Evolutionary conservation across 108 stramenopile species (phyloP), one percentile per base, ranked within the genome.

Genomic region (Discostella stelligeroides): DNA sequence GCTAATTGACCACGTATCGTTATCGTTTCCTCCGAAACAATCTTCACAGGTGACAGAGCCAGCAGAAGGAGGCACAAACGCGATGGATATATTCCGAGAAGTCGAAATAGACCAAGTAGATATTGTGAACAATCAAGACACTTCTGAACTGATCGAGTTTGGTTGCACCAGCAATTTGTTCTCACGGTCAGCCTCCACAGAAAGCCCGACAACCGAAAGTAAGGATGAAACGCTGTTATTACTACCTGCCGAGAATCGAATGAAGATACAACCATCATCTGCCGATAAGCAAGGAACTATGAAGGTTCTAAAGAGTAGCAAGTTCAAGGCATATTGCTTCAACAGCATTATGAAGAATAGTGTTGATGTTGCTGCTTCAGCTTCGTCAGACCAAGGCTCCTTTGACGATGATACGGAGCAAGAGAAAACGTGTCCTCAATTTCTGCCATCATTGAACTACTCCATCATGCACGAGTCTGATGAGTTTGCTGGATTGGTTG

Each of bases 371-470:
- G n/a, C 48, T 18, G 48, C 48, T 23, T n/a, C 48, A 49, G 23
- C 4, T 23, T 23, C 20, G 48, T 49, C 48, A 5, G n/a, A 47
- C 18, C 27, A 39, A 34, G 60, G 13, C 38, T 60, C 47, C 5
- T 25, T 54, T 1, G 39, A 55, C 14, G 12, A 37, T 0, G 9
- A 42, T n/a, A n/a, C n/a, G n/a, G 60, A 60, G 7, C 17, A 34
- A 20, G 54, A 68, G 27, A 60, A 67, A 21, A 12, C 60, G 11
- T 77, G 76, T 56, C 63, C 56, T 18, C 76, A 77, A 30, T 77
- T 77, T 42, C 34, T 77, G 23, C 76, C 76, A 63, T 68, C 76
- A 6, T 51, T 69, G 54, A 65, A 46, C 20, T 70, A 70, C 40
- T 77, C 76, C 1, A 65, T 56, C 8, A 65, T 73, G 72, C 63